Percentiles rank a stretch among this genome's conserved stretches.
Conservation (phyloP, 805 yeast species). For the Pichia ethanolica region DNA sequence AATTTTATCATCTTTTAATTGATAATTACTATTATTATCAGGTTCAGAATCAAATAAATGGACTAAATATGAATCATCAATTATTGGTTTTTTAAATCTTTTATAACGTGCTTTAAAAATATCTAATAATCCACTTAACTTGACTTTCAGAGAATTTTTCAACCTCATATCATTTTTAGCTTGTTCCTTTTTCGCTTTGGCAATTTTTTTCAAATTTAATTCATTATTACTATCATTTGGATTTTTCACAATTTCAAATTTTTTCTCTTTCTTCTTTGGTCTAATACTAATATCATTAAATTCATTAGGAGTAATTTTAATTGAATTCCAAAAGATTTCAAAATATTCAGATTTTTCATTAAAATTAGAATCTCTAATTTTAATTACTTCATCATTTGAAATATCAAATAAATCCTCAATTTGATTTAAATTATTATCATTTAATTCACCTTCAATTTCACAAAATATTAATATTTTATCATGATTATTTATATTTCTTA, state of each 20-base stretch:
- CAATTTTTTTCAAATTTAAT: slow-evolving; percentile 26
- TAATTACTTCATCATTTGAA: slow-evolving; percentile 39
- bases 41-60: slow-evolving; percentile 68
- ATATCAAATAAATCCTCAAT: slow-evolving; percentile 53
- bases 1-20: slow-evolving; percentile 65
- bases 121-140: slow-evolving; percentile 84
- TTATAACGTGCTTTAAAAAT: slow-evolving; percentile 79
- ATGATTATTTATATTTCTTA: slow-evolving; percentile 58
- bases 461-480: slow-evolving; percentile 75
- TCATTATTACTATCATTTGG: neutral
- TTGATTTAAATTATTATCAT: slow-evolving; percentile 30
- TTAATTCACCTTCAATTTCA: slow-evolving; percentile 40
- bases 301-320: slow-evolving; percentile 61
- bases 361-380: slow-evolving; percentile 34
- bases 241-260: slow-evolving; percentile 26
- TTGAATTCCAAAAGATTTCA: slow-evolving; percentile 40
- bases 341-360: slow-evolving; percentile 54
- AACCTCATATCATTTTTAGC: slow-evolving; percentile 60
- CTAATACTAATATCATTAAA: slow-evolving; percentile 58
- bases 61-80: slow-evolving; percentile 66
- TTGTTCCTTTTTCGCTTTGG: slow-evolving; percentile 39
- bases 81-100: slow-evolving; percentile 81
- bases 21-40: slow-evolving; percentile 33
- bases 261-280: slow-evolving; percentile 41
- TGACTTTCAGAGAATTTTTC: slow-evolving; percentile 78